Evolutionary conservation across 345 rosid species (phyloP), one percentile per base, ranked within the genome.

Genomic region (Laguncularia racemosa): DNA sequence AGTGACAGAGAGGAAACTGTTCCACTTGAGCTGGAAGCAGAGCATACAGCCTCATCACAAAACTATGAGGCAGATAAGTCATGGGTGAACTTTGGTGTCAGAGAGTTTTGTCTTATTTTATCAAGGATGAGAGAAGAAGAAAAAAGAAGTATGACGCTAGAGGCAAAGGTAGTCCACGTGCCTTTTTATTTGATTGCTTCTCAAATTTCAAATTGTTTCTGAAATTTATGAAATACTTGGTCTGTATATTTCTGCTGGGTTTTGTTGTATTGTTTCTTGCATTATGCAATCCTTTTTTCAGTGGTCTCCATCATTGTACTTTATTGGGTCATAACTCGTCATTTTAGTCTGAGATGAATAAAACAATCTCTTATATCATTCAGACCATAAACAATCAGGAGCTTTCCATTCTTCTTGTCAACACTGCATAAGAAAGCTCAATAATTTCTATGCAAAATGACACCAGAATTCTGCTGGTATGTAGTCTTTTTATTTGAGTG

Each of bases 1-100:
- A 85, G 95, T 75, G 99, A 93, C 59, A 15, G 61, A 69, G 97
- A 89, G 48, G 96, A 89, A 60, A 76, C 78, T 64, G 70, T 65
- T 48, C 75, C 53, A 51, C 49, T 61, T 48, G 83, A 81, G 67
- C 70, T 46, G 10, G 78, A 78, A 60, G 61, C 48, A 51, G 88
- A 81, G 72, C 65, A 58, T 56, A 66, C 61, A 51, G 70, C 63
- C 61, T 56, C 63, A 53, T 26, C 28, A 67, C 71, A 67, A 52
- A 43, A 17, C 67, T 16, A 50, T 67, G 71, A 71, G 56, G 67
- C 63, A 53, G 77, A 81, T 53, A 82, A 79, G 56, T 62, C 80
- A 44, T 86, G 97, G 99, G 80, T 89, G 21, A 76, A 80, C 20
- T 79, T 71, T 69, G 91, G 96, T 38, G 71, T 57, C 62, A 80